A percentile compares a stretch with the other conserved stretches of the same genome.
Conservation (phyloP, 2,329 filamentous ascomycete genomes). For the Talaromyces verruculosus region DNA sequence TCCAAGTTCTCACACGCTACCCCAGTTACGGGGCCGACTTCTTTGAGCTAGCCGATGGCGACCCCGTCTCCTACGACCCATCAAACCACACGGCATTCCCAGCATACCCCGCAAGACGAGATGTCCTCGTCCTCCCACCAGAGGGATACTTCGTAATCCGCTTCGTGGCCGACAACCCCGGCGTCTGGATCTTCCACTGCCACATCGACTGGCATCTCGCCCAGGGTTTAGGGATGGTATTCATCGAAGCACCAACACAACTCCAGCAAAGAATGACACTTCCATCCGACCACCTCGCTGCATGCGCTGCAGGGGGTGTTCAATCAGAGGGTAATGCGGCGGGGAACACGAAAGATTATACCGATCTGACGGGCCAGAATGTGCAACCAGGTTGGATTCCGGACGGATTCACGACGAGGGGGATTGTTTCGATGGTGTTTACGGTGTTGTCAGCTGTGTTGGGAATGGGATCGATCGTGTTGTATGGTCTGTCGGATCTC, state of each 20-base stretch:
- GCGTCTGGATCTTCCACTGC: constrained; percentile 73
- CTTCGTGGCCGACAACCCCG: constrained; percentile 47
- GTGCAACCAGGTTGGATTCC: constrained; percentile 57
- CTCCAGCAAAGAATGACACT: constrained; percentile 62
- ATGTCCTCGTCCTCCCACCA: constrained; percentile 65
- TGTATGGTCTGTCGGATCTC: constrained; percentile 44
- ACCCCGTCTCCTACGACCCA: constrained; percentile 31
- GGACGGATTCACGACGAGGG: constrained; percentile 66
- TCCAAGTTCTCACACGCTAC: constrained; percentile 66
- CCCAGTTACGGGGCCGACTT: constrained; percentile 56
- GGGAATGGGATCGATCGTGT: constrained; percentile 61
- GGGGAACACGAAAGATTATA: constrained; percentile 62
- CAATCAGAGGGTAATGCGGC: constrained; percentile 69
- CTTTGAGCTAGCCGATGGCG: constrained; percentile 50
- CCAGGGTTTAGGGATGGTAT: constrained; percentile 64
- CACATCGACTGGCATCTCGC: constrained; percentile 77
- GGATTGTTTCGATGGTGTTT: constrained; percentile 71
- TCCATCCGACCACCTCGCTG: constrained; percentile 35
- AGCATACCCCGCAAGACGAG: constrained; percentile 62
- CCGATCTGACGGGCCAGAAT: constrained; percentile 64
- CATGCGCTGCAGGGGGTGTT: constrained; percentile 39
- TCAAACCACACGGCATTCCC: constrained; percentile 46
- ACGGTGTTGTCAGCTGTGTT: constrained; percentile 66
- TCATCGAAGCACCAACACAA: constrained; percentile 62
- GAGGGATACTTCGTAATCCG: constrained; percentile 66